Evolutionary conservation across 2,329 filamentous ascomycete species (phyloP), one percentile per base, ranked within the genome.

Genomic region (Botrytis deweyae): DNA sequence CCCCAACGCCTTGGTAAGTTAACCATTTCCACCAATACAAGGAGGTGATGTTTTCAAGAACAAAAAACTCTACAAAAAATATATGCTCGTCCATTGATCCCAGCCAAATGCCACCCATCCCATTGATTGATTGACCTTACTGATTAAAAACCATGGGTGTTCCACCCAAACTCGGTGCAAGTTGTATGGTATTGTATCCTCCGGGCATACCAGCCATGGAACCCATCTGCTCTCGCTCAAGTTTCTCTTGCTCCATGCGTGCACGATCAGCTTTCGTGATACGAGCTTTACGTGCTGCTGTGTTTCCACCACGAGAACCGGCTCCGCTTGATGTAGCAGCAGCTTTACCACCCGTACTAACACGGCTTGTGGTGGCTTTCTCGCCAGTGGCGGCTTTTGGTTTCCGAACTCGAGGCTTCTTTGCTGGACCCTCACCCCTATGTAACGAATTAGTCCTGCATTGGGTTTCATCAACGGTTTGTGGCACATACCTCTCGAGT

Each of bases 181-280:
- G 73, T 59, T 77, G 76, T 76, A 79, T 78, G 29, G 77, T 77
- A n/a, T 72, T 73, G 70, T 80, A 80, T 33, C 75, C 77, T 22
- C 72, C 75, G 16, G 80, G 78, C 75, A 78, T 79, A 10, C 76
- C 73, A 42, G 79, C 75, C 75, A 80, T 75, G 14, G 76, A 73
- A 25, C 80, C 80, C 79, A 81, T 80, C 74, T 80, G 81, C 82
- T 95, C 92, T 61, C 92, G 87, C 76, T 94, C 92, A 10, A 90
- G 86, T 84, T 96, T 96, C 82, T 97, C 93, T 63, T 89, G 88
- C 79, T 97, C 93, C 83, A 93, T 90, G 80, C 91, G 89, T 75
- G 92, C 91, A 79, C 93, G 93, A 80, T 95, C 92, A 55, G 93
- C 92, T 82, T 97, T 97, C 58, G 92, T 96, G 77, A 94, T 91